A percentile compares a stretch with the other conserved stretches of the same genome.
Evolutionary conservation across 2,329 filamentous ascomycete species (phyloP).

Genomic region (Trichoderma lentiforme): DNA sequence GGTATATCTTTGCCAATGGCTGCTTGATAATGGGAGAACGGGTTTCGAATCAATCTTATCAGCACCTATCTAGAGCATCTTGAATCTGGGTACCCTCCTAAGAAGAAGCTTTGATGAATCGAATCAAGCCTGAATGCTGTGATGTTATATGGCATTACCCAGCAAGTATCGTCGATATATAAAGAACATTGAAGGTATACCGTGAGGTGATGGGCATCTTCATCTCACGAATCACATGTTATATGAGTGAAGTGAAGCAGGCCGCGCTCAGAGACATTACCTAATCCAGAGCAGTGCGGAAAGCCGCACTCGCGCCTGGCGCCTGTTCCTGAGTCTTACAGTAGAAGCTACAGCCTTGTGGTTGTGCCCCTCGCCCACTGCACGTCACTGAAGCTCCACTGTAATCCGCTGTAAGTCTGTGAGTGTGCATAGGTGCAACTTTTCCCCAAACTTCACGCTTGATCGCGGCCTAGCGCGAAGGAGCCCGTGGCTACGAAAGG

Average conservation of each 20-base stretch:
- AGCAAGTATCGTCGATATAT: not conserved
- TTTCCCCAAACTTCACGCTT: not conserved
- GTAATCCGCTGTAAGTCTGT: not conserved
- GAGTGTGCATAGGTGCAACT: not conserved
- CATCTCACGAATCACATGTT: not conserved
- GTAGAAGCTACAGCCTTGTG: not conserved
- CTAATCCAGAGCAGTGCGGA: not conserved
- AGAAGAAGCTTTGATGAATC: not conserved
- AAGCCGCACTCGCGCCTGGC: not conserved
- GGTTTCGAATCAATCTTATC: not conserved
- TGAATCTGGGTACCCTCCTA: not conserved
- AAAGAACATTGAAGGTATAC: not conserved
- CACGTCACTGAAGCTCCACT: conserved; percentile 3
- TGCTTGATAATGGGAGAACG: not conserved
- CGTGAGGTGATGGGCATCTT: not conserved
- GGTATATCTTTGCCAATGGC: not conserved
- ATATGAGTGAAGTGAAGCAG: not conserved
- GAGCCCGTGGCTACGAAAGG: not conserved
- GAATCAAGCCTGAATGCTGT: not conserved
- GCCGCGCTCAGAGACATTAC: not conserved
- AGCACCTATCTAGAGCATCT: not conserved
- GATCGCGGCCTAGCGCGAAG: not conserved
- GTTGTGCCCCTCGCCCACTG: not conserved
- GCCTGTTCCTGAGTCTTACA: not conserved
- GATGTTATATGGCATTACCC: not conserved